Conservation (phyloP, 371 early-diverging fungal genomes). For the Umbelopsis sp. region DNA sequence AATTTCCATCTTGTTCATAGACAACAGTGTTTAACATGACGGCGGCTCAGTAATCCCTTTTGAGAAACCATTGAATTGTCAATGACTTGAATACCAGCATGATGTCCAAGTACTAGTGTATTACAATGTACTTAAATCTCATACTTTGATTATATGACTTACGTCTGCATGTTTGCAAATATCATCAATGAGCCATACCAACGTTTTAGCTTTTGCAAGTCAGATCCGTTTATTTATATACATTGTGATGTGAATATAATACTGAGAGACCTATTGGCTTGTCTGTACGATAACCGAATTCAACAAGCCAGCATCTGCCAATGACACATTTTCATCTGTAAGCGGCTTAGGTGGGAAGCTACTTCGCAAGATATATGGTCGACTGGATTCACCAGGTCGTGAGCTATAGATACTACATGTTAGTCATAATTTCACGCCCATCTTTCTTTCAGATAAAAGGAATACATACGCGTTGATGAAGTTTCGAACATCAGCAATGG, state of each 20-base stretch:
- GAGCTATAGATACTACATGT: conserved; percentile 36
- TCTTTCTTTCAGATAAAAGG: background rate
- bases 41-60: no score
- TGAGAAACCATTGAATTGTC: no score
- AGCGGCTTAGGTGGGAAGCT: conserved; percentile 84
- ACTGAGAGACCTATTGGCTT: conserved; percentile 46
- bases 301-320: conserved; percentile 82
- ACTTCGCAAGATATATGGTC: conserved; percentile 77
- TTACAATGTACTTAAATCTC: no score
- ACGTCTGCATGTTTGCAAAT: no score
- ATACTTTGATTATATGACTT: no score
- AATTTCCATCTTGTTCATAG: conserved; percentile 3
- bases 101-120: no score
- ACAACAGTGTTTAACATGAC: no score
- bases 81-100: no score
- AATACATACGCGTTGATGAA: conserved; percentile 67
- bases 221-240: background rate
- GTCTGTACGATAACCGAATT: conserved; percentile 88
- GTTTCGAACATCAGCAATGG: conserved; percentile 80
- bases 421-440: conserved; percentile 7
- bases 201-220: no score
- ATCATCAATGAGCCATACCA: no score
- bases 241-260: background rate
- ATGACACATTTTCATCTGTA: conserved; percentile 63
- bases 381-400: conserved; percentile 50